Conservation (phyloP, 495 filamentous ascomycete genomes). For the Usnea hakonensis region DNA sequence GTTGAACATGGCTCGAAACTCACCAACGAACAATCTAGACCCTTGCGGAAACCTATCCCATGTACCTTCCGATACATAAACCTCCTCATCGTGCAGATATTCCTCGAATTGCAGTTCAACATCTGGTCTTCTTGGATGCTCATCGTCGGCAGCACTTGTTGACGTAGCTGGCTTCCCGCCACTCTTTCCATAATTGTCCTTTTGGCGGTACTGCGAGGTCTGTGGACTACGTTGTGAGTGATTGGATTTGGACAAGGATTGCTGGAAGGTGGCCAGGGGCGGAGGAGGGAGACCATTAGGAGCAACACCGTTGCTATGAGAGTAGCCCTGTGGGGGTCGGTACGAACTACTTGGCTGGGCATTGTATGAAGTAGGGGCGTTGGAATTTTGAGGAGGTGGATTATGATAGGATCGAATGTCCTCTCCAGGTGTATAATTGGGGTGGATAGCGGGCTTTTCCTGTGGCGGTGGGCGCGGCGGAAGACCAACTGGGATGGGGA, state of each 20-base stretch:
- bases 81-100: slow-evolving; percentile 71
- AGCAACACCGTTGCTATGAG: slow-evolving; percentile 48
- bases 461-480: slow-evolving; percentile 45
- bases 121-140: slow-evolving; percentile 49
- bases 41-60: slow-evolving; percentile 89
- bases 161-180: slow-evolving; percentile 24
- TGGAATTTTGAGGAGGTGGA: slow-evolving; percentile 31
- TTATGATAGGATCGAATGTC: slow-evolving; percentile 54
- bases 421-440: slow-evolving; percentile 47
- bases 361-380: slow-evolving; percentile 33
- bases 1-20: slow-evolving; percentile 29
- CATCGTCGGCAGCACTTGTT: slow-evolving; percentile 34
- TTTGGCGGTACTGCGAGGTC: slow-evolving; percentile 19
- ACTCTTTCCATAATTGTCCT: slow-evolving; percentile 8
- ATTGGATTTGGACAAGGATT: slow-evolving; percentile 29
- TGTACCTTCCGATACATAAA: slow-evolving; percentile 76
- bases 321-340: slow-evolving; percentile 31
- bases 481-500: slow-evolving; percentile 33
- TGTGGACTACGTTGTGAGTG: slow-evolving; percentile 35
- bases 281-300: slow-evolving; percentile 52
- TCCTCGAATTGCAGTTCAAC: slow-evolving; percentile 70
- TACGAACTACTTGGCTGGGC: slow-evolving; percentile 30
- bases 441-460: slow-evolving; percentile 50
- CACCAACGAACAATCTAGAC: slow-evolving; percentile 87
- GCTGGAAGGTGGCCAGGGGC: slow-evolving; percentile 50